Base-by-base conservation (phyloP, 2,329 filamentous ascomycete species). In the Colletotrichum cereale region DNA sequence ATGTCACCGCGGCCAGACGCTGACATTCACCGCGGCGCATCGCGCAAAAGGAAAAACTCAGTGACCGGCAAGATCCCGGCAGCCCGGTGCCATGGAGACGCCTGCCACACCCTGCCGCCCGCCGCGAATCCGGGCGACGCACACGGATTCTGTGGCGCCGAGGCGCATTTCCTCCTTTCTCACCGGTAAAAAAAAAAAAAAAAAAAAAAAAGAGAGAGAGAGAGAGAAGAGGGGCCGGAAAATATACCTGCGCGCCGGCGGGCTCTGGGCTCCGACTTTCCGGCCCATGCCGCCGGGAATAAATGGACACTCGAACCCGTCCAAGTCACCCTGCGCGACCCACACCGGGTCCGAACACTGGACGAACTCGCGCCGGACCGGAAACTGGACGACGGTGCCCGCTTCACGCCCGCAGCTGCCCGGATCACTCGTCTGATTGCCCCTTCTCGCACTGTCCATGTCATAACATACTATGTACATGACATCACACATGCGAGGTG, bases 1-100 rank as follows among this genome's bases (percentile, higher is more conserved):
- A 66, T 66, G 63, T 66, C 63, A 66, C 42, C 24, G 42, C 42
- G 52, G 38, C 48, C 8, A n/a, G 29, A 26, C 38, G 21, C 53
- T 50, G 53, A 57, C 52, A 65, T 18, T 57, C 29, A 26, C 29
- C 31, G 8, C 24, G 24, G 50, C 48, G 2, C 31, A 55, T 29
- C 14, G 52, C 10, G 21, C 31, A 36, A 16, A 36, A 29, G 11
- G 21, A 14, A 10, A 2, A 38, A 56, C 21, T 11, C 29, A 5
- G 21, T 31, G 21, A 38, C 42, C 24, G 29, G 63, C 63, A 60
- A 60, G 38, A 66, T 57, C 63, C 63, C 5, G 16, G 63, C 26
- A 31, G 16, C 5, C 0, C 11, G 52, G n/a, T 50, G 52, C 62
- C 62, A 18, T n/a, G 62, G 62, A 58, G 53, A 57, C 62, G 52